These are phyloP conservation scores for Mucor irregularis DNA, from an alignment of 371 early-diverging fungal species.

Conservation along the genomic window DNA sequence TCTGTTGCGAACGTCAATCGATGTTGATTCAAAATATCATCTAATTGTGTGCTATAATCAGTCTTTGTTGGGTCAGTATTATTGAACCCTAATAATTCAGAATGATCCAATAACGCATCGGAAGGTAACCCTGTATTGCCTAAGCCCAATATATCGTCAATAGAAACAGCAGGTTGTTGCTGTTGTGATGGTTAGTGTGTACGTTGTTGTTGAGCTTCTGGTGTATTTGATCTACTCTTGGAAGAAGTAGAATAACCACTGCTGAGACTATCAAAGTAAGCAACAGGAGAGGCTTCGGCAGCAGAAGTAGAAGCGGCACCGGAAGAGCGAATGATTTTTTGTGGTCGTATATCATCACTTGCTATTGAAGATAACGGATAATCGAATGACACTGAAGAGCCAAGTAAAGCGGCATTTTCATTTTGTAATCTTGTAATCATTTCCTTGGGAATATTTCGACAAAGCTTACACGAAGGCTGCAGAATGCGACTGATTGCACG, in stretches of 20 bases:
- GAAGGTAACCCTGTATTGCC: conserved; percentile 13
- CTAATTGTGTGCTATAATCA: conserved; percentile 7
- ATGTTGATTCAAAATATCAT: conserved; percentile 12
- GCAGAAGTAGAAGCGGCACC: neutral
- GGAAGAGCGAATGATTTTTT: conserved; percentile 27
- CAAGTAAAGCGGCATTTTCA: conserved; percentile 51
- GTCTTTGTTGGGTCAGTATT: neutral
- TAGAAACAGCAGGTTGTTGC: no score
- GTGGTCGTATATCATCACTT: conserved; percentile 17
- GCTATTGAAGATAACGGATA: conserved; percentile 32
- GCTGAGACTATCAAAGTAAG: conserved; percentile 7
- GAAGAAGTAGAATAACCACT: conserved; percentile 10
- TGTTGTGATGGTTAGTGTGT: no score
- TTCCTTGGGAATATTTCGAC: no score
- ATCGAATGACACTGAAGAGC: conserved; percentile 44
- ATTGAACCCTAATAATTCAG: conserved; percentile 10
- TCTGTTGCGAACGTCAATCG: conserved; percentile 10
- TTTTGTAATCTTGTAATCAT: conserved; percentile 44
- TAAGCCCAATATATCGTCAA: conserved; percentile 14
- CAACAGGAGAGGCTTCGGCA: conserved; percentile 8
- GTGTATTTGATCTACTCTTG: conserved; percentile 20
- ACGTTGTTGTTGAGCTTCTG: conserved; percentile 6
- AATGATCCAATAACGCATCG: conserved; percentile 16
- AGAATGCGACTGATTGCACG: no score
- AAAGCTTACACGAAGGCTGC: no score